Percentiles rank a stretch among this genome's conserved stretches.
Evolutionary conservation across 371 early-diverging fungal species (phyloP).

Genomic region (Rozella allomycis): DNA sequence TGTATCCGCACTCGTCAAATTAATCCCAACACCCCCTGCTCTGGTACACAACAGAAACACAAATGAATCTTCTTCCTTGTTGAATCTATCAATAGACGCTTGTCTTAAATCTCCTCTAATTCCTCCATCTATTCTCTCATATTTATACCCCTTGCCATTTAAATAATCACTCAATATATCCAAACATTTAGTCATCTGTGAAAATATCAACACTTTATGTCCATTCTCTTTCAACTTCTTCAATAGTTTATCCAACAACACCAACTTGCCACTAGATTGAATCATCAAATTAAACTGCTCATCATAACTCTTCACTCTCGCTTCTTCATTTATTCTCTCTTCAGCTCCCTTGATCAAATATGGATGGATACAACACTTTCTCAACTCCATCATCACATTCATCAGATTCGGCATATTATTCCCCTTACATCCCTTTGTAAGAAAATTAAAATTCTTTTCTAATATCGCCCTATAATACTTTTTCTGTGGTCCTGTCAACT

Average conservation of each 20-base stretch:
- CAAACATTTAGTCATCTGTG: conserved; percentile 64
- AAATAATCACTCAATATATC: conserved; percentile 82
- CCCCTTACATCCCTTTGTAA: conserved; percentile 36
- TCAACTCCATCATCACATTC: conserved; percentile 41
- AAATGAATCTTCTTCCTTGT: conserved; percentile 49
- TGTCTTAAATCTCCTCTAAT: conserved; percentile 71
- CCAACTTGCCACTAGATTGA: conserved; percentile 69
- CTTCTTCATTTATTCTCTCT: conserved; percentile 39
- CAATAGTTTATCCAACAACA: conserved; percentile 64
- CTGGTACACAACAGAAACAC: conserved; percentile 77
- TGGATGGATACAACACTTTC: conserved; percentile 74
- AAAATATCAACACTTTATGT: conserved; percentile 84
- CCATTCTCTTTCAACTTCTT: conserved; percentile 50
- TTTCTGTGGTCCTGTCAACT: conserved; percentile 55
- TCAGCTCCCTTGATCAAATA: conserved; percentile 66
- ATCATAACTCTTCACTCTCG: conserved; percentile 24
- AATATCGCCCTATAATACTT: conserved; percentile 72
- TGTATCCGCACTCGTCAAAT: conserved; percentile 85
- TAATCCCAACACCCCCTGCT: conserved; percentile 91
- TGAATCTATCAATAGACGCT: conserved; percentile 86
- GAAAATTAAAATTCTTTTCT: conserved; percentile 62
- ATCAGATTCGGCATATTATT: conserved; percentile 37
- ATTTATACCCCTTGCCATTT: conserved; percentile 22
- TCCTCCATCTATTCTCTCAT: conserved; percentile 3
- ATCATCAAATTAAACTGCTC: conserved; percentile 53